Percentiles rank a stretch among this genome's conserved stretches.
Conservation (phyloP, 78 protist genomes). For the Emiliania huxleyi region DNA sequence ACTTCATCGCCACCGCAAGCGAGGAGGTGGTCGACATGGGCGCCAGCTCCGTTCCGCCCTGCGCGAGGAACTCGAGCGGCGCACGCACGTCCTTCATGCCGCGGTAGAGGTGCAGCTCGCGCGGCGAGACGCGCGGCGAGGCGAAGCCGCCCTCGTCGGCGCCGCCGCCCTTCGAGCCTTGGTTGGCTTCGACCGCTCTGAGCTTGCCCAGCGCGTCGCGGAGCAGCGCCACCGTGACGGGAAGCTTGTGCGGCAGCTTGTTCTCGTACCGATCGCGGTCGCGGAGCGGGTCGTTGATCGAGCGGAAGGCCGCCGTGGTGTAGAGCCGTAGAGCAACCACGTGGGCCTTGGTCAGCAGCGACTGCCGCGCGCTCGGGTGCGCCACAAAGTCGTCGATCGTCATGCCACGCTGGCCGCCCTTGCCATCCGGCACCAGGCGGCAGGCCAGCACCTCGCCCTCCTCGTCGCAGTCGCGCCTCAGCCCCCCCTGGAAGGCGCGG, state of each 20-base stretch:
- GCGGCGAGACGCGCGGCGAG: no score
- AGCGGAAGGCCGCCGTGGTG: neutral
- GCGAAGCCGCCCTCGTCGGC: no score
- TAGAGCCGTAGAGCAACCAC: neutral
- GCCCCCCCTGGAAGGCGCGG: neutral
- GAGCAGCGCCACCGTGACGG: neutral
- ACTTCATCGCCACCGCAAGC: no score
- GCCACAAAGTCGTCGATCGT: neutral
- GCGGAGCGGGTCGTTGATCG: neutral
- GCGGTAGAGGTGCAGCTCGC: no score
- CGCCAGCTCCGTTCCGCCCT: no score
- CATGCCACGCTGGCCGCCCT: neutral
- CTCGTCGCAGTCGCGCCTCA: neutral
- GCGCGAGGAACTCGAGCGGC: no score
- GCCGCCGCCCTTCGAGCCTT: no score
- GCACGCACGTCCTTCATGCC: no score
- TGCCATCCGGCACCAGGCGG: neutral
- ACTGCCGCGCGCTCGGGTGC: neutral
- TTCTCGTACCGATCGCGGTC: neutral
- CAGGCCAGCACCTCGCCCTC: neutral
- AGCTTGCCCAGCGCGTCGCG: neutral
- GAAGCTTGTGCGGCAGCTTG: neutral
- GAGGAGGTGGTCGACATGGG: no score
- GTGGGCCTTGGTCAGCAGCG: neutral
- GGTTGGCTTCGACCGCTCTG: neutral